Conservation (phyloP, 202 grass and related monocot species). For the Zoysia matrella region DNA sequence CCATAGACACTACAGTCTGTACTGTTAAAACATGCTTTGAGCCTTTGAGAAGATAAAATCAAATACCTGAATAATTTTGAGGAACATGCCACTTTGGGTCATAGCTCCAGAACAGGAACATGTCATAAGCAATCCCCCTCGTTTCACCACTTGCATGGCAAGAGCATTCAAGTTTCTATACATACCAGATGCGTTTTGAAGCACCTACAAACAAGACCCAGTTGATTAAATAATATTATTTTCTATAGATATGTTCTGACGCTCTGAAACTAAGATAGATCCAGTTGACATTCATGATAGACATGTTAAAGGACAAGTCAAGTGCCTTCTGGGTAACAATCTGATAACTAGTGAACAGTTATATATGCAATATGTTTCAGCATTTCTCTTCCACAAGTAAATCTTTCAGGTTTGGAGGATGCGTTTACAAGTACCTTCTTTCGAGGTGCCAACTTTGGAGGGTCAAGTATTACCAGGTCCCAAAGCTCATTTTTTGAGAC, state of each 20-base stretch:
- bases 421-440: slow-evolving; percentile 65
- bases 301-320: not conserved
- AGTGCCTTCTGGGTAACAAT: not conserved
- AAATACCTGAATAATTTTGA: slow-evolving; percentile 78
- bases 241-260: not conserved
- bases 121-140: slow-evolving; percentile 90
- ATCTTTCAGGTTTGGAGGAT: not conserved
- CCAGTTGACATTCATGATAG: slow-evolving; percentile 17
- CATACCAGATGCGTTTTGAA: slow-evolving; percentile 92
- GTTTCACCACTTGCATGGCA: slow-evolving; percentile 85
- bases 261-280: slow-evolving; percentile 12
- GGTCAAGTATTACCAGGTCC: slow-evolving; percentile 92
- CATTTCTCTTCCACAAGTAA: not conserved
- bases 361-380: slow-evolving; percentile 1
- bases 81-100: slow-evolving; percentile 90
- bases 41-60: slow-evolving; percentile 8
- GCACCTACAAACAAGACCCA: slow-evolving; percentile 59
- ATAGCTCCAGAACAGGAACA: slow-evolving; percentile 98
- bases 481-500: slow-evolving; percentile 75
- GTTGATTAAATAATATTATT: not conserved
- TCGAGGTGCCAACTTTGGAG: slow-evolving; percentile 90
- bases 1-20: not conserved
- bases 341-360: not conserved
- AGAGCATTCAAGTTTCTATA: slow-evolving; percentile 94
- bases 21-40: slow-evolving; percentile 26